A percentile compares a stretch with the other conserved stretches of the same genome.
phyloP scores from a whole-genome alignment of 2,329 filamentous ascomycete genomes.

The Colletotrichum sp. region DNA sequence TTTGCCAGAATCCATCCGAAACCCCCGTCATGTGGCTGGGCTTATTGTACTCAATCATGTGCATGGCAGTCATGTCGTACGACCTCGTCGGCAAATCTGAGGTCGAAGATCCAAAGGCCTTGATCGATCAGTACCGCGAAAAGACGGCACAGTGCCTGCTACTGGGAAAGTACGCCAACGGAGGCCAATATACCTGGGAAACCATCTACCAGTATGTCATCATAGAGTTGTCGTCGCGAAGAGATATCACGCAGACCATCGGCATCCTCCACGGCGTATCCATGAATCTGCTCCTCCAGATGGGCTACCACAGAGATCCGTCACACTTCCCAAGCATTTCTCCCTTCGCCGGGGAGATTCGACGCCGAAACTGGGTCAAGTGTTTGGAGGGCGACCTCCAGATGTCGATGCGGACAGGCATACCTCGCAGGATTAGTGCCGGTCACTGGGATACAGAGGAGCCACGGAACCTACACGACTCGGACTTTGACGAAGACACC shows the following conservation, averaged over 20 bases:
- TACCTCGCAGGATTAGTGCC: slow-evolving; percentile 45
- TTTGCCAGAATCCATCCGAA: slow-evolving; percentile 43
- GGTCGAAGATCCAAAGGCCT: background rate
- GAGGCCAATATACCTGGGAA: slow-evolving; percentile 45
- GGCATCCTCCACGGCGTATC: background rate
- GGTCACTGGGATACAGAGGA: slow-evolving; percentile 43
- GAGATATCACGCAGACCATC: background rate
- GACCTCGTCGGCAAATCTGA: slow-evolving; percentile 5
- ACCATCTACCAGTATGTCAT: slow-evolving; percentile 39
- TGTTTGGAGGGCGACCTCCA: slow-evolving; percentile 46
- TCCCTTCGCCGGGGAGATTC: slow-evolving; percentile 49
- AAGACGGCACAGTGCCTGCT: slow-evolving; percentile 41
- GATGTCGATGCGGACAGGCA: slow-evolving; percentile 46
- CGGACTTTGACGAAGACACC: slow-evolving; percentile 42
- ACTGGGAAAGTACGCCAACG: slow-evolving; percentile 45
- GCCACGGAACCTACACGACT: slow-evolving; percentile 48
- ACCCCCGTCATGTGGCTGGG: slow-evolving; percentile 50
- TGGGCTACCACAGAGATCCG: slow-evolving; percentile 45
- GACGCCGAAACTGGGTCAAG: slow-evolving; percentile 46
- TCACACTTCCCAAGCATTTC: slow-evolving; percentile 44
- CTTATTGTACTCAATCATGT: slow-evolving; percentile 50
- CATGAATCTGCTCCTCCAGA: background rate
- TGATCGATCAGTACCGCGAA: slow-evolving; percentile 26
- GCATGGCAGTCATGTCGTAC: slow-evolving; percentile 35
- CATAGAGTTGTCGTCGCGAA: slow-evolving; percentile 31